Evolutionary conservation across 2,329 filamentous ascomycete species (phyloP).

Genomic region (Aspergillus unguis): DNA sequence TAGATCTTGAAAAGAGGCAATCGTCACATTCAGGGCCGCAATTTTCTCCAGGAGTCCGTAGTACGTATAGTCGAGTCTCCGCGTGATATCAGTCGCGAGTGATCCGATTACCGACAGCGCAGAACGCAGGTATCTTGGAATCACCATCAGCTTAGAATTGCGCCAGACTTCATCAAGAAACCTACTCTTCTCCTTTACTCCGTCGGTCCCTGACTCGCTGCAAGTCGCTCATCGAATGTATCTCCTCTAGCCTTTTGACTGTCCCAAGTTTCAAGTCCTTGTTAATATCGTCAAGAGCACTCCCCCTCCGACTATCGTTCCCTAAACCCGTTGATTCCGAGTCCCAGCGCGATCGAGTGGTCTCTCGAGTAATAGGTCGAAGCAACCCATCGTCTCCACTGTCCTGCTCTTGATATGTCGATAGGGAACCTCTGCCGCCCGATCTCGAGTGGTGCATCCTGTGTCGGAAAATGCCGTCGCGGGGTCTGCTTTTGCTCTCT

Average conservation of each 20-base stretch:
- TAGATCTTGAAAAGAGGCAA: slow-evolving; percentile 42
- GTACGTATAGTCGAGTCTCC: slow-evolving; percentile 48
- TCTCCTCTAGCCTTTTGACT: slow-evolving; percentile 26
- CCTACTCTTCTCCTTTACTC: slow-evolving; percentile 73
- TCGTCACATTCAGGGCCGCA: slow-evolving; percentile 38
- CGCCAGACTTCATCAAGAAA: slow-evolving; percentile 23
- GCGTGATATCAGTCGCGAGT: slow-evolving; percentile 43
- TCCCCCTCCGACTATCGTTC: slow-evolving; percentile 27
- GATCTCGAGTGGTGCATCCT: slow-evolving; percentile 35
- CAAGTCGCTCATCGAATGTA: slow-evolving; percentile 35
- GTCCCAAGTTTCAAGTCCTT: slow-evolving; percentile 26
- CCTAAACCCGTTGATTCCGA: slow-evolving; percentile 31
- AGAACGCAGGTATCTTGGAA: slow-evolving; percentile 29
- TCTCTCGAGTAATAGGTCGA: slow-evolving; percentile 30
- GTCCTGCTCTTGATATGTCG: slow-evolving; percentile 33
- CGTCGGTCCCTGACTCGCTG: slow-evolving; percentile 56
- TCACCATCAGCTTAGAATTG: slow-evolving; percentile 3
- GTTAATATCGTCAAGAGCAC: slow-evolving; percentile 27
- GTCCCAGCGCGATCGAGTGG: slow-evolving; percentile 31
- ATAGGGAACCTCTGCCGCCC: slow-evolving; percentile 29
- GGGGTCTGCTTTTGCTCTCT: slow-evolving; percentile 27
- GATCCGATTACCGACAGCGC: slow-evolving; percentile 37
- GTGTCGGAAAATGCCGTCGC: slow-evolving; percentile 29
- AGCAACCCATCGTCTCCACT: slow-evolving; percentile 31
- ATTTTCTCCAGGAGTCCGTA: slow-evolving; percentile 47